Evolutionary conservation across 2,329 filamentous ascomycete species (phyloP).

Genomic region (Purpureocillium takamizusanense): DNA sequence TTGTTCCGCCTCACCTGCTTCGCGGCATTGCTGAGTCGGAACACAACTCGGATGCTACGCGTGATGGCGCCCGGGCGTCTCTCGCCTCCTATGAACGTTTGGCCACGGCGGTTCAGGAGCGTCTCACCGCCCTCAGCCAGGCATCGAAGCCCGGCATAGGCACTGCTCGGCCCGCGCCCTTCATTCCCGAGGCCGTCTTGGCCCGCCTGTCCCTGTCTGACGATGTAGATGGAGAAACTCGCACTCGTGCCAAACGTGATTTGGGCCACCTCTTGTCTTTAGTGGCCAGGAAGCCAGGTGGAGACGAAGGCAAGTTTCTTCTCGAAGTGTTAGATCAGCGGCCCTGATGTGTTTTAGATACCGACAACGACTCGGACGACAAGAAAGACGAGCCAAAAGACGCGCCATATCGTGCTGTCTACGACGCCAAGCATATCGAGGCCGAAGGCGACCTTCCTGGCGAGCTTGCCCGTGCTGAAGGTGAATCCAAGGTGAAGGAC

Average conservation of each 20-base stretch:
- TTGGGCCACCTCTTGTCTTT: slow-evolving; percentile 27
- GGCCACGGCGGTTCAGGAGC: slow-evolving; percentile 20
- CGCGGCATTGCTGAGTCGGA: slow-evolving; percentile 30
- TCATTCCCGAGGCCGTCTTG: slow-evolving; percentile 31
- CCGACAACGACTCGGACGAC: slow-evolving; percentile 4
- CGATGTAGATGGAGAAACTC: slow-evolving; percentile 27
- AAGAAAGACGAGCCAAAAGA: slow-evolving; percentile 11
- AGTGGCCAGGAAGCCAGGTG: slow-evolving; percentile 11
- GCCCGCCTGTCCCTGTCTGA: slow-evolving; percentile 26
- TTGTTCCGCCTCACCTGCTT: slow-evolving; percentile 38
- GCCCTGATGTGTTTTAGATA: slow-evolving; percentile 8
- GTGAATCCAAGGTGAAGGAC: slow-evolving; percentile 28
- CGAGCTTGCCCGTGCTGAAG: slow-evolving; percentile 31
- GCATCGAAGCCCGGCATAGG: slow-evolving; percentile 17
- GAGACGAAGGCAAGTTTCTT: slow-evolving; percentile 15
- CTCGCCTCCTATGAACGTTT: slow-evolving; percentile 24
- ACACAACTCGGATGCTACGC: slow-evolving; percentile 24
- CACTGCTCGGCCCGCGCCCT: slow-evolving; percentile 11
- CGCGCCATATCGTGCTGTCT: slow-evolving; percentile 30
- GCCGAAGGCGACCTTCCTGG: slow-evolving; percentile 32
- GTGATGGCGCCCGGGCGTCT: slow-evolving; percentile 24
- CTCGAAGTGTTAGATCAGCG: not conserved
- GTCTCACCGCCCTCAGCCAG: slow-evolving; percentile 22
- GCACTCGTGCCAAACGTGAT: slow-evolving; percentile 25
- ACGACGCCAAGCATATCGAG: slow-evolving; percentile 29